Conservation (phyloP, 371 early-diverging fungal genomes). For the Mortierella sp. region DNA sequence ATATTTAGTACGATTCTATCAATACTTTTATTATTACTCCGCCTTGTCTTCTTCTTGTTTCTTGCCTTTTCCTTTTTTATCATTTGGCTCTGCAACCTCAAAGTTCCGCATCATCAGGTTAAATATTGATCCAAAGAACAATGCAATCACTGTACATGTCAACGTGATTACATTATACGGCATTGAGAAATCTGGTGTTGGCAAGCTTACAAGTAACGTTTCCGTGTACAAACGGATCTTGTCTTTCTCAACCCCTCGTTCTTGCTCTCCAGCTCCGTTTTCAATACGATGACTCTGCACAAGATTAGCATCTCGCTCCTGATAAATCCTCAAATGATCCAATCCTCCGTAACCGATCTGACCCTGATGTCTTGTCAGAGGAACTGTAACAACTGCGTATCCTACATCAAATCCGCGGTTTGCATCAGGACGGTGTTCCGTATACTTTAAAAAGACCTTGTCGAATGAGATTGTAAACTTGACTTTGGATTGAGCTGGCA, state of each 20-base stretch:
- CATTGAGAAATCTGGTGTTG: conserved; percentile 98
- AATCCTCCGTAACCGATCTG: conserved; percentile 42
- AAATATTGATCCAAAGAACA: conserved; percentile 95
- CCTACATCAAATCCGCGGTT: conserved; percentile 96
- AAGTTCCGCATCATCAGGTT: conserved; percentile 83
- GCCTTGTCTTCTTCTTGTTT: conserved; percentile 11
- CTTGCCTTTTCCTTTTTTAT: conserved; percentile 23
- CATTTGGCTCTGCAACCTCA: conserved; percentile 58
- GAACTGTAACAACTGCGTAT: conserved; percentile 59
- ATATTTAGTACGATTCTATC: background rate
- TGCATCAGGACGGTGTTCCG: conserved; percentile 97
- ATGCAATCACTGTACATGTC: conserved; percentile 93
- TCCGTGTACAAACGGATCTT: conserved; percentile 83
- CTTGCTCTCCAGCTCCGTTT: background rate
- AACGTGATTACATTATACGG: conserved; percentile 98
- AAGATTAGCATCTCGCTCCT: conserved; percentile 36
- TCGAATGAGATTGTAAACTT: conserved; percentile 85
- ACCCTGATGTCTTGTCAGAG: conserved; percentile 40
- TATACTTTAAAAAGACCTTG: conserved; percentile 91
- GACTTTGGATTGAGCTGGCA: conserved; percentile 79
- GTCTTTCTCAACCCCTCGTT: conserved; percentile 16
- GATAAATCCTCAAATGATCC: conserved; percentile 44
- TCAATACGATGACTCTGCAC: conserved; percentile 11
- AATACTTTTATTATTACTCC: background rate
- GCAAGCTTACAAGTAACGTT: conserved; percentile 84